Percentiles rank a stretch among this genome's conserved stretches.
Evolutionary conservation across 345 rosid species (phyloP).

Genomic region (Pelargonium nanum): DNA sequence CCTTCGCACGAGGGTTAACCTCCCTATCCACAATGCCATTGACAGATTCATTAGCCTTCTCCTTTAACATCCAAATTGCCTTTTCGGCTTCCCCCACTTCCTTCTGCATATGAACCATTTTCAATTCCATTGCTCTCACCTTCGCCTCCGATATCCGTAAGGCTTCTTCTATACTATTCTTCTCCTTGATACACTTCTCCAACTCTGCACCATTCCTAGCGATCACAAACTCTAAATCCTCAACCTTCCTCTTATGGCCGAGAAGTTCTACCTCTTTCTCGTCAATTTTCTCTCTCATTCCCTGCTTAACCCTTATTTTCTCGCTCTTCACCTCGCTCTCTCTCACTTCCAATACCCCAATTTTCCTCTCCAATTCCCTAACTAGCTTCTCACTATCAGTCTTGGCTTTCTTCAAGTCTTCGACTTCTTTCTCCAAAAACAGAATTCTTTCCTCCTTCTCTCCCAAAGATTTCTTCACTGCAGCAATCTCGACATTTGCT

Average conservation of each 20-base stretch:
- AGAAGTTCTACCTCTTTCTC: constrained; percentile 44
- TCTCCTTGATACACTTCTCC: constrained; percentile 27
- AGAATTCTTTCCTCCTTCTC: constrained; percentile 36
- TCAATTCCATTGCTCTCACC: constrained; percentile 24
- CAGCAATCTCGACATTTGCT: constrained; percentile 28
- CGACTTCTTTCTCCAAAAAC: constrained; percentile 36
- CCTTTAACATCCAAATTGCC: constrained; percentile 27
- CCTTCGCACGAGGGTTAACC: constrained; percentile 9
- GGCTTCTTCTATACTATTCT: constrained; percentile 22
- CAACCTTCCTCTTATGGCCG: constrained; percentile 30
- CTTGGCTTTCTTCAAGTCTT: constrained; percentile 44
- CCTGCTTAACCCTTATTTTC: constrained; percentile 49
- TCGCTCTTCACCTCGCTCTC: constrained; percentile 61
- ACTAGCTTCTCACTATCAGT: constrained; percentile 42
- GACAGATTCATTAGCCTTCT: constrained; percentile 22
- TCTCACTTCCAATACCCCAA: constrained; percentile 43
- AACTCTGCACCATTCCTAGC: constrained; percentile 25
- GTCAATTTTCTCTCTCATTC: constrained; percentile 34
- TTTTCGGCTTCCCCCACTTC: constrained; percentile 33
- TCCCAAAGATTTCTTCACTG: constrained; percentile 28
- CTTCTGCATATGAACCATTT: constrained; percentile 29
- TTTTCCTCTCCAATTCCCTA: constrained; percentile 66
- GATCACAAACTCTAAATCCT: constrained; percentile 30
- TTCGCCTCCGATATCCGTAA: constrained; percentile 23
- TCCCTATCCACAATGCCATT: constrained; percentile 21